Evolutionary conservation across 768 basidiomycete species (phyloP).

Genomic region (Suillus subalutaceus): DNA sequence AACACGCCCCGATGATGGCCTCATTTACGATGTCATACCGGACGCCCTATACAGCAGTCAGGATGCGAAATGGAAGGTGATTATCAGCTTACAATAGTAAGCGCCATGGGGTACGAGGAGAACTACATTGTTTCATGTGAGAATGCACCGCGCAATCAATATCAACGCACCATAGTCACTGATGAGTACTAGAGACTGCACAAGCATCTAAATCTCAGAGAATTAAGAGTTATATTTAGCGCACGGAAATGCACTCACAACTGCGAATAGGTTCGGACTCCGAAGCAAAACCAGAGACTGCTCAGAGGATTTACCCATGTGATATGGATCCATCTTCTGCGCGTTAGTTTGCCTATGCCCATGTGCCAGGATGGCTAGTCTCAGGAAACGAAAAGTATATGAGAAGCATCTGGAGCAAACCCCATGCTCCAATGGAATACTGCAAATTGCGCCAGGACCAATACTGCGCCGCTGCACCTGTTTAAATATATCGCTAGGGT

Average conservation of each 20-base stretch:
- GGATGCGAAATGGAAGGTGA: no score
- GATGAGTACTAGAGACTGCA: not conserved
- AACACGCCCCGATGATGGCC: no score
- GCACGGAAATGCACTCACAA: no score
- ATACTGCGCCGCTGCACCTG: conserved; percentile 57
- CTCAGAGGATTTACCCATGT: conserved; percentile 60
- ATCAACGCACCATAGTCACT: not conserved
- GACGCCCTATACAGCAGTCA: no score
- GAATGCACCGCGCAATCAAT: conserved; percentile 26
- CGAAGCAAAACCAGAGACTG: conserved; percentile 52
- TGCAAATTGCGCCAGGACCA: conserved; percentile 71
- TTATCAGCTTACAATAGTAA: no score
- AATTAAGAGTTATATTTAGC: not conserved
- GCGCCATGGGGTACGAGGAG: conserved; percentile 38
- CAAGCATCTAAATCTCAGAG: not conserved
- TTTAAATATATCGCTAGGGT: not conserved
- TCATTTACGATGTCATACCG: no score
- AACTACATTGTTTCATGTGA: conserved; percentile 27
- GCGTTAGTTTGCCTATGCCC: conserved; percentile 51
- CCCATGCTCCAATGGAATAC: conserved; percentile 42
- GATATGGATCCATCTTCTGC: conserved; percentile 31
- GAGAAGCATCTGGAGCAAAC: conserved; percentile 40
- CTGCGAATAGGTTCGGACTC: conserved; percentile 58
- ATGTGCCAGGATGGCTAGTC: conserved; percentile 61
- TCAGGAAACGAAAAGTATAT: conserved; percentile 59